Base-by-base conservation (phyloP, 768 basidiomycete species). In the Russula abietina region DNA sequence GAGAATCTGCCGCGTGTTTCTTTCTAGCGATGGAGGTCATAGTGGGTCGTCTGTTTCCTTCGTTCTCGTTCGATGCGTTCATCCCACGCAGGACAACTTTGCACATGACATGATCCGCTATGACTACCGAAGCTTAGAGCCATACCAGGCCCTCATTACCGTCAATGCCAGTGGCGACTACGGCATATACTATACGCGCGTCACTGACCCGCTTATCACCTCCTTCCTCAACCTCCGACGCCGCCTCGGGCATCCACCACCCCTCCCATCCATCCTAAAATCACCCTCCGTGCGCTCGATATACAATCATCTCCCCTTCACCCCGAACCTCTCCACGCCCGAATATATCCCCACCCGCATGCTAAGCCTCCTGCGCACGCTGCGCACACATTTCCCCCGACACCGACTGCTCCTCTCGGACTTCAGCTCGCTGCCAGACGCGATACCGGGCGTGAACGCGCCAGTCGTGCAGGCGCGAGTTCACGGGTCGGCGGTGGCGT, bases 391-490 rank as follows among this genome's bases (percentile, higher is more conserved):
- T 70, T 95, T 99, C 72, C 96, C 97, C 8, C 83, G 87, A 5
- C 96, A 98, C 74, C 87, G 94, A n/a, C 82, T 98, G 33, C 83
- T 99, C 53, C 82, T 98, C 53, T 89, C 93, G 48, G 97, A 99
- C 76, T 99, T 99, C 71, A 87, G 86, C 45, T 82, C 84, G 10
- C 75, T 99, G 17, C 93, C 94, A 0, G 91, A 98, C 65, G 80
- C 92, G 0, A 86, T 98, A 11, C 81, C 83, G 2, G 93, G 92
- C 1, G 65, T 68, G 48, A 84, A 81, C 68, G 91, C 89, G 5
- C 97, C 97, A 12, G 97, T 98, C 26, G 97, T 98, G 26, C 97
- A 99, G 76, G 98, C 97, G 28, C 84, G 93, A 56, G 87, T 89
- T 71, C 85, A 83, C 50, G 89, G 88, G 63, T 81, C 82, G 52